Evolutionary conservation across 2,329 filamentous ascomycete genomes (phyloP), one percentile per base, ranked within the genome.

Genomic region (Coleophoma crateriformis): DNA sequence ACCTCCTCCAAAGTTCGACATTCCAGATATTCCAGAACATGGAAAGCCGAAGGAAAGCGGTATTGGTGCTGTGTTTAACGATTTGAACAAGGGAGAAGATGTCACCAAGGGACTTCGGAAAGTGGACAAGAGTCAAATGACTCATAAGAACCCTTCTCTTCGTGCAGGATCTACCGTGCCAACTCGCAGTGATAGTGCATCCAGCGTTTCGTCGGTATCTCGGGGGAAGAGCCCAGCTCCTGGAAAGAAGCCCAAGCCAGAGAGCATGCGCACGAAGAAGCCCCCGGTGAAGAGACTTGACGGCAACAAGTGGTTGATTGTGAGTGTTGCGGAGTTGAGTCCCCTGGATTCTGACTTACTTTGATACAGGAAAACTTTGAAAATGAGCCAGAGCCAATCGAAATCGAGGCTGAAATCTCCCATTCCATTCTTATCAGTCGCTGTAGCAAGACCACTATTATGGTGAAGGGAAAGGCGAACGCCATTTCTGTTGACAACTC

Each of bases 401-500:
- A 92, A 67, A 85, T 96, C 59, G 79, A 91, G 47, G 91, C 90
- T 11, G 78, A 82, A 56, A 82, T 95, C 64, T 83, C 84, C 42
- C 94, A 99, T 56, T 95, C 90, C 2, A 83, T 99, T 56, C 83
- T 97, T 57, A 94, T 99, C 67, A 90, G 87, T 63, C 86, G 88
- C 60, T 97, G 92, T 78, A 90, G 84, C 70, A 94, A 94, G 70
- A 88, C 88, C 5, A 95, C 91, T 20, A 80, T 99, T 62, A 87
- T 95, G 59, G 75, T 99, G 64, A 87, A 82, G 64, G 91, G 90
- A 70, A 99, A 99, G 71, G 90, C 89, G 50, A 99, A 99, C 66
- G 90, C 94, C n/a, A 88, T 99, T 54, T 92, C 90, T 5, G 80
- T 97, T 59, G 94, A 97, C 71, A 96, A 96, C 72, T 92, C 86